phyloP scores from a whole-genome alignment of 352 stramenopile genomes.

The Pythium grandisporangium region DNA sequence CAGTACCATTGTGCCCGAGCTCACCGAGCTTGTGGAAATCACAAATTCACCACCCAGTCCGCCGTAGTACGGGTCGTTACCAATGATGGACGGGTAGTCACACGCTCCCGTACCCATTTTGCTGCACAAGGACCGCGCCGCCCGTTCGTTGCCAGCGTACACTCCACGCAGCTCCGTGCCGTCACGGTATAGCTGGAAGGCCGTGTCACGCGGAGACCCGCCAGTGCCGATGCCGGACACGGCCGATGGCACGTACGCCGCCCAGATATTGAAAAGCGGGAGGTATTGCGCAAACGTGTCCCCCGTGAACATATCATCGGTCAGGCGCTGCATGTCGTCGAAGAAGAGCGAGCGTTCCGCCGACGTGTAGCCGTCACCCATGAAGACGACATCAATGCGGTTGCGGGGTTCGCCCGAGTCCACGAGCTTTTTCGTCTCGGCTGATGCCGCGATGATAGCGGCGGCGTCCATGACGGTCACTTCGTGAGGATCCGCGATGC shows the following conservation, averaged over 20 bases:
- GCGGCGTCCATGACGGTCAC: neutral
- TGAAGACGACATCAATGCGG: conserved; percentile 36
- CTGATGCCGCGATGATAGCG: neutral
- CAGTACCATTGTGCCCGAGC: conserved; percentile 19
- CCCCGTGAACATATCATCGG: conserved; percentile 25
- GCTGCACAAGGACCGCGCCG: conserved; percentile 6
- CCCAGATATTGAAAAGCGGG: conserved; percentile 22
- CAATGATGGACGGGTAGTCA: conserved; percentile 26
- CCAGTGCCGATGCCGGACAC: conserved; percentile 8
- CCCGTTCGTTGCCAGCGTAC: conserved; percentile 7
- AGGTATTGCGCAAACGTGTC: conserved; percentile 18
- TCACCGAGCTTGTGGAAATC: conserved; percentile 19
- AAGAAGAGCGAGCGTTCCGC: conserved; percentile 18
- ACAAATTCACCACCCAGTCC: conserved; percentile 28
- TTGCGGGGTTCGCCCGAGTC: conserved; percentile 23
- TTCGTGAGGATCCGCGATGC: conserved; percentile 8
- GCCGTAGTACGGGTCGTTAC: conserved; percentile 28
- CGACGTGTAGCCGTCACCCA: conserved; percentile 29
- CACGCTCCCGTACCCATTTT: conserved; percentile 6
- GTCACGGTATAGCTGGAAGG: conserved; percentile 16
- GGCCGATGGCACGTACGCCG: conserved; percentile 10
- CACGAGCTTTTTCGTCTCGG: conserved; percentile 16
- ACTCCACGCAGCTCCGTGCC: conserved; percentile 8
- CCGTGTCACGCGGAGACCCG: conserved; percentile 10
- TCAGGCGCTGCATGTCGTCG: conserved; percentile 23